phyloP scores from a whole-genome alignment of 495 filamentous ascomycete species.

The Acidomyces sp. region DNA sequence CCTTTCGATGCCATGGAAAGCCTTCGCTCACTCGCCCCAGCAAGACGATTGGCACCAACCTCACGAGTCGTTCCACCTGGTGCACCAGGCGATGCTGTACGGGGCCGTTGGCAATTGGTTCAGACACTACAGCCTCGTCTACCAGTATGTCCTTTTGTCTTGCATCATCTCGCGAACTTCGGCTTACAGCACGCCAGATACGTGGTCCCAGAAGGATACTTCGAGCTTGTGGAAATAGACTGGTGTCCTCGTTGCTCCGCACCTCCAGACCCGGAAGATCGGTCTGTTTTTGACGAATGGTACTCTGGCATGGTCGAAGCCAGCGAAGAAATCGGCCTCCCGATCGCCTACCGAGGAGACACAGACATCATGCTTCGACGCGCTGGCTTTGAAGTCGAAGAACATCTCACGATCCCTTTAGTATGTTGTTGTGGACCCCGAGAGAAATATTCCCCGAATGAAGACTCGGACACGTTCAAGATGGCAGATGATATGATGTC shows the following conservation, averaged over 20 bases:
- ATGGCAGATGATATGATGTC: background rate
- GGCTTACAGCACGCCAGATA: background rate
- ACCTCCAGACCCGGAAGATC: background rate
- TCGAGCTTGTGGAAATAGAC: background rate
- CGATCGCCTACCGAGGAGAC: background rate
- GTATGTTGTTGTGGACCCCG: background rate
- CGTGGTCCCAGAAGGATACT: background rate
- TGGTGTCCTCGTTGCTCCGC: background rate
- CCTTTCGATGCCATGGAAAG: too few relatives aligned
- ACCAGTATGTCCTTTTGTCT: too few relatives aligned
- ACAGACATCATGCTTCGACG: background rate
- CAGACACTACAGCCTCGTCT: too few relatives aligned
- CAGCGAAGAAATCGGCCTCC: background rate
- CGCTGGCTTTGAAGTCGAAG: background rate
- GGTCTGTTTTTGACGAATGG: background rate
- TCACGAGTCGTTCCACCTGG: background rate
- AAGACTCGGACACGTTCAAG: background rate
- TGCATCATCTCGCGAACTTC: too few relatives aligned
- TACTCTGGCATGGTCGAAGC: background rate
- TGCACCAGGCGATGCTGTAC: background rate
- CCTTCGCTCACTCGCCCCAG: too few relatives aligned
- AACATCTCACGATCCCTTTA: background rate
- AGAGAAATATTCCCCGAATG: too few relatives aligned
- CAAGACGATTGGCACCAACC: background rate
- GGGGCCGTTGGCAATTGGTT: background rate